Base-by-base conservation (phyloP, 176 grass and related monocot species). In the Leersia perrieri region DNA sequence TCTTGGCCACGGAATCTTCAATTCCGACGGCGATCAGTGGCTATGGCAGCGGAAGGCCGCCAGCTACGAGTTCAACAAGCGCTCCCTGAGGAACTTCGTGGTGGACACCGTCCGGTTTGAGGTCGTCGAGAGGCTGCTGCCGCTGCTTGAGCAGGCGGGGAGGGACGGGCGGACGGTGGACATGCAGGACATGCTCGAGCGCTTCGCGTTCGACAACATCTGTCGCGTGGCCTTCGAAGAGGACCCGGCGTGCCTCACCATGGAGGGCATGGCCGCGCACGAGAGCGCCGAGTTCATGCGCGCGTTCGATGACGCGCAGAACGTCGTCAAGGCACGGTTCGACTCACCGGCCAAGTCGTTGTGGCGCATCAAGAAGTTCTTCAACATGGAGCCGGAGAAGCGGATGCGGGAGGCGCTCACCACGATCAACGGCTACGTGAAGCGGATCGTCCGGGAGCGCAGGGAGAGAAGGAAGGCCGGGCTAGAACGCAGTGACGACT, bases 1-100 rank as follows among this genome's bases (percentile, higher is more conserved):
- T n/a, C 85, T 97, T 0, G 94, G 94, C 28, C 79, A 80, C 7
- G 89, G 94, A 69, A 94, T 97, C 69, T 94, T 97, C 82, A 94
- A 89, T 58, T 84, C 89, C 22, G 82, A 94, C 36, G 91, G 91
- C 0, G 72, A 97, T 0, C 70, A 86, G 26, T 97, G 94, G 89
- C 81, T 64, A 25, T 78, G 79, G 79, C 94, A 97, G 87, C 88
- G 89, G 57, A 97, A 87, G 65, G 82, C 88, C 31, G 87, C 79
- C 6, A 90, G 88, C 79, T 83, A 77, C 41, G 93, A 92, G 68
- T 96, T 96, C 61, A 81, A 38, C 44, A 96, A 76, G 45, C 78
- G 80, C 27, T 92, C 93, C 1, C 66, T 96, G 3, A 47, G 82
- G 33, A 66, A 29, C 44, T 83, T 92, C 14, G 70, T 90, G 60